Evolutionary conservation across 768 basidiomycete genomes (phyloP), one percentile per base, ranked within the genome.

Genomic region (Ephemerocybe angulata): DNA sequence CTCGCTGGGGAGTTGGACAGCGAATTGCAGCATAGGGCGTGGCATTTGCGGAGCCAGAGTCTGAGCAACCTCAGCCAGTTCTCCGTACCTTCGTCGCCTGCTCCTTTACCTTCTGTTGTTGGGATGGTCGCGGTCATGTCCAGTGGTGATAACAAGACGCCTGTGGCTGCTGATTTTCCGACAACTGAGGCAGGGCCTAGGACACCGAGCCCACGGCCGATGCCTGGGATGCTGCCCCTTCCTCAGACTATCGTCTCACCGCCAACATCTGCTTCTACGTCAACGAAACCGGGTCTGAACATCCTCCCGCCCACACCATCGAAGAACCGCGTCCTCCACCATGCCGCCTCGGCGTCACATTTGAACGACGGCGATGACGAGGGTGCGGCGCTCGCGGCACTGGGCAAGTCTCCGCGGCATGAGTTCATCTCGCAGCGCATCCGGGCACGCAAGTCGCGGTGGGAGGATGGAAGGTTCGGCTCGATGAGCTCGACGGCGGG

Each of bases 21-120:
- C 30, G 22, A n/a, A 8, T 25, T 38, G 19, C 47, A 25, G 25
- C 22, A 19, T 12, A 40, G 38, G n/a, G 42, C 41, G 49, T 68
- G 73, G 57, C 84, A 81, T 57, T 68, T 81, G 48, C 76, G 81
- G 25, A 74, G 77, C 6, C 76, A 72, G 38, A 88, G 87, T 59
- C 69, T 88, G 17, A 80, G 76, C 58, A 78, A 81, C 55, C 63
- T 86, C 48, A 71, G 69, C 51, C 70, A 72, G n/a, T 67, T 76
- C 49, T 76, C 78, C 27, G 72, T 71, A 8, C 72, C 76, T 6
- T 65, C 74, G 5, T 75, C 78, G 11, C 72, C 73, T 13, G 72
- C 74, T 21, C 64, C 69, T 19, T 38, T 57, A 15, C 63, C 67
- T 8, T 53, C 27, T 25, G 29, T 22, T 28, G 5, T 47, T 10